Percentiles rank a stretch among this genome's conserved stretches.
Evolutionary conservation across 306 rosid genomes (phyloP).

Genomic region (Elaeagnus macrophylla): DNA sequence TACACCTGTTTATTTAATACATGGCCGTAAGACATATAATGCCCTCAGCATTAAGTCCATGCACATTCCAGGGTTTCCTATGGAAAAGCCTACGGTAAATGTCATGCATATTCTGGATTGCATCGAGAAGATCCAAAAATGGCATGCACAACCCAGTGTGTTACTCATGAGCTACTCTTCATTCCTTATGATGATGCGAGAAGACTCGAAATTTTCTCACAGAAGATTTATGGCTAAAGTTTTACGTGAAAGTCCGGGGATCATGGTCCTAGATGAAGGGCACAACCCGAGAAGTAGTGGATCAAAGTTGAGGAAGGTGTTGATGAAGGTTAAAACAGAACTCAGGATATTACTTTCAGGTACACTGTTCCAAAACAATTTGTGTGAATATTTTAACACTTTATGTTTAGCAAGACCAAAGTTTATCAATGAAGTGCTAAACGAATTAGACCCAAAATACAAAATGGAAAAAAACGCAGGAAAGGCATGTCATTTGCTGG

Average conservation of each 20-base stretch:
- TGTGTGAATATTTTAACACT: conserved; percentile 88
- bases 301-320: conserved; percentile 72
- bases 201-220: conserved; percentile 63
- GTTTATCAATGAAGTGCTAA: conserved; percentile 66
- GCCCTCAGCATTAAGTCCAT: conserved; percentile 28
- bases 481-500: conserved; percentile 38
- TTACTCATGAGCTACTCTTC: conserved; percentile 93
- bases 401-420: conserved; percentile 84
- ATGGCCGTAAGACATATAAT: conserved; percentile 47
- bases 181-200: conserved; percentile 72
- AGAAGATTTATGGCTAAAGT: conserved; percentile 82
- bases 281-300: conserved; percentile 94
- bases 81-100: conserved; percentile 40
- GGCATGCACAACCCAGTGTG: conserved; percentile 89
- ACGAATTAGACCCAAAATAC: conserved; percentile 61
- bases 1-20: conserved; percentile 66
- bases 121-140: conserved; percentile 58
- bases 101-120: conserved; percentile 74
- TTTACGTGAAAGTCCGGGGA: conserved; percentile 78
- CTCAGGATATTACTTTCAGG: conserved; percentile 82
- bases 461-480: conserved; percentile 24
- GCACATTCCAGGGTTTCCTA: conserved; percentile 40
- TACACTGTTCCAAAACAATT: conserved; percentile 89
- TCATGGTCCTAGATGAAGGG: conserved; percentile 85
- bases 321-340: conserved; percentile 87